phyloP scores from a whole-genome alignment of 345 rosid genomes.

The Gossypium longicalyx region DNA sequence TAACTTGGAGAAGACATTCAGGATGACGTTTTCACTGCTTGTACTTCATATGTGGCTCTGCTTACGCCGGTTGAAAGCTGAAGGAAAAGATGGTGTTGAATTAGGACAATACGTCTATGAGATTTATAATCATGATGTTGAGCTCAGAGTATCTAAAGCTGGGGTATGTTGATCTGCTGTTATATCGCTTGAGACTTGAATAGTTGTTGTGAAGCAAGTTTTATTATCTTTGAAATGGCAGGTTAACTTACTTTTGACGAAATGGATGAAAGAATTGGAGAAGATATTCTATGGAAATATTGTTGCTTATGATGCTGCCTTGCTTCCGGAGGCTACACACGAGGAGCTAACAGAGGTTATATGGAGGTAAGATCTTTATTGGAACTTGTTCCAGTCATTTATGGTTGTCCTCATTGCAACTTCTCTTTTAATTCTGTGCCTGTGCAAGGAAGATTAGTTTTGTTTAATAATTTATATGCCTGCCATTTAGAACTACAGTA shows the following conservation, averaged over 20 bases:
- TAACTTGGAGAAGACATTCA: slow-evolving; percentile 92
- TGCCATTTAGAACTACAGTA: neutral
- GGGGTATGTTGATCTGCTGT: slow-evolving; percentile 51
- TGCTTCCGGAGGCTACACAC: slow-evolving; percentile 79
- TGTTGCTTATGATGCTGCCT: slow-evolving; percentile 77
- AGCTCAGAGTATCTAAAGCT: slow-evolving; percentile 89
- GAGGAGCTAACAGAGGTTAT: slow-evolving; percentile 59
- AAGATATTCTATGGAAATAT: slow-evolving; percentile 91
- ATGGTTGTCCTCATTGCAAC: neutral
- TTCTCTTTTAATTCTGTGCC: neutral
- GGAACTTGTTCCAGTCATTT: neutral
- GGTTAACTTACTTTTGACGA: slow-evolving; percentile 80
- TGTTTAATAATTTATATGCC: neutral
- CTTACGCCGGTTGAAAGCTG: slow-evolving; percentile 76
- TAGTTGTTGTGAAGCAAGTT: neutral
- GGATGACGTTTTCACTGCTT: slow-evolving; percentile 73
- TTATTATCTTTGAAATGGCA: slow-evolving; percentile 25
- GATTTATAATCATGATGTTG: slow-evolving; percentile 90
- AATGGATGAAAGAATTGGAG: slow-evolving; percentile 98
- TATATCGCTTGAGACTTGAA: neutral
- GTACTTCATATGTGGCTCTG: slow-evolving; percentile 94
- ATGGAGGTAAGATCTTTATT: slow-evolving; percentile 61
- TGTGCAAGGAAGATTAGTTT: neutral
- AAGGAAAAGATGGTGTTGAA: slow-evolving; percentile 88
- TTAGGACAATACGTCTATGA: slow-evolving; percentile 89